A percentile compares a stretch with the other conserved stretches of the same genome.
phyloP scores from a whole-genome alignment of 1,284 basidiomycete species.

The Irpex rosettiformis region DNA sequence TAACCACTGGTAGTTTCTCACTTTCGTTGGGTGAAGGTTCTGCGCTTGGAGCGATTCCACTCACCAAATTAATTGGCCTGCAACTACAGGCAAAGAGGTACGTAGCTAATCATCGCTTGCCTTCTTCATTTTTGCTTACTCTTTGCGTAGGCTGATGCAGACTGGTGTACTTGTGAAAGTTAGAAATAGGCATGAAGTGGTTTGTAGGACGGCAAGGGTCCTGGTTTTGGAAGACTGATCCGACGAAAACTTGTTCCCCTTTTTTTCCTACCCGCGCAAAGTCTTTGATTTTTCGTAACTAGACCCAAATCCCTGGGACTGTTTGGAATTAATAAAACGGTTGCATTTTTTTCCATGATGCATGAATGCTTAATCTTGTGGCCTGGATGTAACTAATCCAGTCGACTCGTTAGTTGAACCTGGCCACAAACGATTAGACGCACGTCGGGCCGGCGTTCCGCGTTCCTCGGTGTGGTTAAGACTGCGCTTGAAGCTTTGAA shows the following conservation, averaged over 20 bases:
- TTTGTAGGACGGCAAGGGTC: slow-evolving; percentile 35
- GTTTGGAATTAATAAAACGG: too few species aligned
- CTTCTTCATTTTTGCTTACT: background rate
- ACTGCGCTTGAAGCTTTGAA: too few species aligned
- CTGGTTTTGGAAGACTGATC: slow-evolving; percentile 19
- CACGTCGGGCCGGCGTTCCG: too few species aligned
- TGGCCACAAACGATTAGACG: too few species aligned
- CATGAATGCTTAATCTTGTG: too few species aligned
- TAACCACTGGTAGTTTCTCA: slow-evolving; percentile 79
- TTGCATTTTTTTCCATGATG: too few species aligned
- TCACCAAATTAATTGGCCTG: slow-evolving; percentile 51
- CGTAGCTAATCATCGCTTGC: background rate
- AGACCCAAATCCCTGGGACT: too few species aligned
- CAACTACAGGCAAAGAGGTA: slow-evolving; percentile 51
- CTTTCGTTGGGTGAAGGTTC: slow-evolving; percentile 72
- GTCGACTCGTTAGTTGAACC: too few species aligned
- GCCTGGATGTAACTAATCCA: too few species aligned
- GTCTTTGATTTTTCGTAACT: too few species aligned
- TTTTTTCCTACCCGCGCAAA: too few species aligned
- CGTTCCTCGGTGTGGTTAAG: too few species aligned
- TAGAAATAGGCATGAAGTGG: slow-evolving; percentile 36
- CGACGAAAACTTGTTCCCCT: background rate
- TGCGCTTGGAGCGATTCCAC: slow-evolving; percentile 68
- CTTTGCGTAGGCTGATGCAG: slow-evolving; percentile 19
- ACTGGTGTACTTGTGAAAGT: slow-evolving; percentile 33